Base-by-base conservation (phyloP, 2,329 filamentous ascomycete genomes). In the Aspergillus aculeatinus region DNA sequence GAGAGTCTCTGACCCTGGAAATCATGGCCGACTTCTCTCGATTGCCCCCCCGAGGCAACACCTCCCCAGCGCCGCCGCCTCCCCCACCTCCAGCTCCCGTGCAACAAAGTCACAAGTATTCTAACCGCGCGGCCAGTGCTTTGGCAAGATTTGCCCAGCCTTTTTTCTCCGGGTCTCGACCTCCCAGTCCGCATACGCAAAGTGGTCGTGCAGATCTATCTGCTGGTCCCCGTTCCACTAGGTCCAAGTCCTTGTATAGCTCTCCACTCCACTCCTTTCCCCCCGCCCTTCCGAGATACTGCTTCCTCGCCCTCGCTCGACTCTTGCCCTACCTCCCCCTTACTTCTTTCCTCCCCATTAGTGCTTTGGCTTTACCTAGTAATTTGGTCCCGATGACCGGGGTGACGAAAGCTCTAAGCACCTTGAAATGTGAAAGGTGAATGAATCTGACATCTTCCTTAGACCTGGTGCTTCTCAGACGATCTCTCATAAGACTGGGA, bases 401-500 rank as follows among this genome's bases (percentile, higher is more conserved):
- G 39, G 16, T 44, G 14, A 19, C 39, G 19, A n/a, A 44, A 44
- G 16, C 16, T 44, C 39, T 9, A 7, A 44, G 39, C 39, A n/a
- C 6, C 33, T 19, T 19, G 39, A 19, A 35, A n/a, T 19, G 16
- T 9, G 39, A 16, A 21, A 25, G 10, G 29, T 29, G 19, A 47
- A 21, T 51, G 55, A 25, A 39, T 52, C 61, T 63, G 65, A 68
- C 65, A 49, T 63, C 54, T 57, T 50, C 57, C 60, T 59, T 62
- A 82, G 79, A 60, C 76, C 80, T 49, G 78, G 78, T 60, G 78
- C 77, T 59, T 82, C 81, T 48, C 82, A 83, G 68, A 83, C 85
- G 65, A 79, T 85, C 60, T 83, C 81, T 68, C 85, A 88, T 73
- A 83, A 82, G 67, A 88, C 86, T n/a, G 85, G 85, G 50, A 81